A percentile compares a stretch with the other conserved stretches of the same genome.
phyloP scores from a whole-genome alignment of 23 red algal species.

The Gracilaria domingensis region DNA sequence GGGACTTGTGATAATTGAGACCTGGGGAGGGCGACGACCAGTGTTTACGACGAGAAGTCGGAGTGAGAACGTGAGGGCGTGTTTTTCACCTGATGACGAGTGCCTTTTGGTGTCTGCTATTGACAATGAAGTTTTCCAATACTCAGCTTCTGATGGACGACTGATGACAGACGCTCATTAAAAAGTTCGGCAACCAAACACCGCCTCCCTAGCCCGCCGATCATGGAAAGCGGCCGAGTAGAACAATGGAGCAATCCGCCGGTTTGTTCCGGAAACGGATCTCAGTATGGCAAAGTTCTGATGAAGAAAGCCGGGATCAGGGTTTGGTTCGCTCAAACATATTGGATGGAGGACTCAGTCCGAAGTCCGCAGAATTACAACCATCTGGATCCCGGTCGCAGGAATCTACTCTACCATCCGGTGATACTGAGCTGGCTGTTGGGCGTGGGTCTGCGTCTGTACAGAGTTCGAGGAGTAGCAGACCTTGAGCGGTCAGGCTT shows the following conservation, averaged over 20 bases:
- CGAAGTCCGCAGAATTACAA: not conserved
- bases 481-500: constrained; percentile 37
- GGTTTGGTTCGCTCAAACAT: constrained; percentile 32
- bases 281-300: constrained; percentile 61
- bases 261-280: constrained; percentile 63
- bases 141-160: constrained; percentile 38
- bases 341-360: constrained; percentile 1
- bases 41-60: too few relatives aligned
- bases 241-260: constrained; percentile 57
- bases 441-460: constrained; percentile 17
- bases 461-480: constrained; percentile 6
- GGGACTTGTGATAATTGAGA: too few relatives aligned
- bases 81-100: too few relatives aligned
- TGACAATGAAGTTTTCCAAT: too few relatives aligned
- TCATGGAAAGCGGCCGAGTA: constrained; percentile 31
- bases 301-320: constrained; percentile 30
- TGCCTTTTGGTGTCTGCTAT: constrained; percentile 43
- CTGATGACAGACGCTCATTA: constrained; percentile 23
- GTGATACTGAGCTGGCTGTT: constrained; percentile 46
- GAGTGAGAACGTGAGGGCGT: too few relatives aligned
- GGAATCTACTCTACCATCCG: constrained; percentile 54
- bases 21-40: too few relatives aligned
- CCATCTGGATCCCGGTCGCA: constrained; percentile 8
- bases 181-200: constrained; percentile 35
- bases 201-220: constrained; percentile 13